phyloP scores from a whole-genome alignment of 352 stramenopile species.

The Phytophthora sojae region DNA sequence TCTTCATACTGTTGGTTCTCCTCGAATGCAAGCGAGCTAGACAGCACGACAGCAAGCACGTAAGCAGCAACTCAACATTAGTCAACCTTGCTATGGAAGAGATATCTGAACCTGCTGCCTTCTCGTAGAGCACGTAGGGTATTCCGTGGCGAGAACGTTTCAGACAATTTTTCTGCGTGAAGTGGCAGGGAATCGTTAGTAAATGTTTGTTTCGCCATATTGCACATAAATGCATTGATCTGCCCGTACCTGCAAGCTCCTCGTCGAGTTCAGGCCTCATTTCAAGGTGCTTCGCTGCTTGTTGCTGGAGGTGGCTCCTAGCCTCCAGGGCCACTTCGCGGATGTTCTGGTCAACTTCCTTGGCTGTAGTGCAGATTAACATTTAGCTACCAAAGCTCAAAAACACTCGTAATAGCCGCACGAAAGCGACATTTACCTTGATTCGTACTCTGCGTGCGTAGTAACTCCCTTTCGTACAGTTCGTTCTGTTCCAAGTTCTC shows the following conservation, averaged over 20 bases:
- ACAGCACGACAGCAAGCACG: background rate
- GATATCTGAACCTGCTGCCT: conserved; percentile 47
- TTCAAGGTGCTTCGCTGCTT: conserved; percentile 51
- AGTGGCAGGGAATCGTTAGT: background rate
- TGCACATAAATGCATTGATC: background rate
- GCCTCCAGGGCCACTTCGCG: conserved; percentile 67
- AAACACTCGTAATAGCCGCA: background rate
- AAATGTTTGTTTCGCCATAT: background rate
- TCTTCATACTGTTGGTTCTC: conserved; percentile 30
- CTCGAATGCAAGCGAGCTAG: conserved; percentile 33
- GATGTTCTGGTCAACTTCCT: conserved; percentile 67
- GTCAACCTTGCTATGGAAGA: background rate
- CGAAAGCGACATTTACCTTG: conserved; percentile 43
- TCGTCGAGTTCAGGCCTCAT: conserved; percentile 40
- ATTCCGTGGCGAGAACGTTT: conserved; percentile 69
- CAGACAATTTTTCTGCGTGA: conserved; percentile 54
- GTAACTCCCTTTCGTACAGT: conserved; percentile 63
- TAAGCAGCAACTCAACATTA: conserved; percentile 1
- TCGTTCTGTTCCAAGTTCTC: conserved; percentile 85
- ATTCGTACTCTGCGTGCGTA: conserved; percentile 58
- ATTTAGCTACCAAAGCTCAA: background rate
- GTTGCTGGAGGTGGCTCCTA: conserved; percentile 60
- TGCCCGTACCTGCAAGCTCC: conserved; percentile 32
- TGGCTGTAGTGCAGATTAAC: conserved; percentile 37
- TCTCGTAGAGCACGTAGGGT: conserved; percentile 51